Evolutionary conservation across 2,329 filamentous ascomycete species (phyloP), one percentile per base, ranked within the genome.

Genomic region (Aspergillus transmontanensis): DNA sequence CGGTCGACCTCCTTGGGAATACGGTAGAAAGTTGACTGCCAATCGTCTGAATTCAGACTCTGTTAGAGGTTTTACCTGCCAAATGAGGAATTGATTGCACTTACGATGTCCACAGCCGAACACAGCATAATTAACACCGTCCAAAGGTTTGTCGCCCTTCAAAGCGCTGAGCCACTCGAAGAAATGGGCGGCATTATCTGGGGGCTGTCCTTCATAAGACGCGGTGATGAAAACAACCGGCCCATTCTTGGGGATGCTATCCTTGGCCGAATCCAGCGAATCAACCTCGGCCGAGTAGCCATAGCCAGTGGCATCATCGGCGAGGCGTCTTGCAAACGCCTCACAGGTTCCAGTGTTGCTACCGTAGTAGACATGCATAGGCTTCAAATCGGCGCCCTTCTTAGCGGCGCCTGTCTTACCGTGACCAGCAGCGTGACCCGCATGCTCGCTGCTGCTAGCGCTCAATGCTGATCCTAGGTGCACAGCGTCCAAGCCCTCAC

Each of bases 331-430:
- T 0, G 90, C 87, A 54, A 93, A 82, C 1, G 87, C 82, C 74
- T 93, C 89, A 73, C 90, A 93, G 1, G 90, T 94, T 0, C 90
- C 90, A 2, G 87, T 88, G 72, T 92, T 92, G 23, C 88, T 90
- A 2, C 91, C 91, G 70, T 91, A 93, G 50, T 89, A 85, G 23
- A 94, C 84, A n/a, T 85, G 84, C 66, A 94, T 80, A 1, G 82
- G 80, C 67, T 83, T 83, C 34, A 74, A 68, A 21, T 73, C 61
- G 2, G 61, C 65, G 50, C 60, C 57, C 55, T 69, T 71, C 60
- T 74, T 73, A 26, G 51, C 32, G 12, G 34, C 51, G 51, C 26
- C 64, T 66, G 36, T 67, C 67, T 34, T 67, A 64, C 58, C 65
- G 62, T 12, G 62, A 60, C 10, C 57, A 16, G 56, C 62, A 3